phyloP scores from a whole-genome alignment of 2,329 filamentous ascomycete genomes.

The Rutstroemia sp. region DNA sequence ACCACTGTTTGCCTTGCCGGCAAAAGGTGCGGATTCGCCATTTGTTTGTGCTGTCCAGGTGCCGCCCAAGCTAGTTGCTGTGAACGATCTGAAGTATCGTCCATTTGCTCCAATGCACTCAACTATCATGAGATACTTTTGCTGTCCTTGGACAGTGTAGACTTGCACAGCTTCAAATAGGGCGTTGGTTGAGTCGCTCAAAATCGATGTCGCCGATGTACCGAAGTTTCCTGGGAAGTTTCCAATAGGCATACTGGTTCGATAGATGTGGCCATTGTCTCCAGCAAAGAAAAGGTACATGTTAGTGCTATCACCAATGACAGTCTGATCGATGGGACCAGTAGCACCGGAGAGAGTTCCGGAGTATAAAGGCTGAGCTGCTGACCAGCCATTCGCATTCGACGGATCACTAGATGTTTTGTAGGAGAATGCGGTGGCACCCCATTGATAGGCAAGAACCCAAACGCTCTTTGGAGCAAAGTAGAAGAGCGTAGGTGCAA shows the following conservation, averaged over 20 bases:
- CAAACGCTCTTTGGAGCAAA: constrained; percentile 54
- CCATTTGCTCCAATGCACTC: constrained; percentile 51
- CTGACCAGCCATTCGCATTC: too few relatives aligned
- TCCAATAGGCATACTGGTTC: constrained; percentile 52
- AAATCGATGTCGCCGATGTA: too few relatives aligned
- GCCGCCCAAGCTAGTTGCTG: constrained; percentile 47
- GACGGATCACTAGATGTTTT: constrained; percentile 49
- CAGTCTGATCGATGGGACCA: constrained; percentile 49
- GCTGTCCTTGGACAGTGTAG: constrained; percentile 10
- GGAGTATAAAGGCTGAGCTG: too few relatives aligned
- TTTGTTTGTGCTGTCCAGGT: constrained; percentile 51
- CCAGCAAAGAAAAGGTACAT: constrained; percentile 64
- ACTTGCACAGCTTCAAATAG: too few relatives aligned
- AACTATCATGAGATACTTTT: constrained; percentile 60
- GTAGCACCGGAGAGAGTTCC: too few relatives aligned
- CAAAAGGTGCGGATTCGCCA: constrained; percentile 45
- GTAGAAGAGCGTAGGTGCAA: constrained; percentile 57
- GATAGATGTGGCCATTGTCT: constrained; percentile 61
- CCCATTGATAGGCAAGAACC: constrained; percentile 63
- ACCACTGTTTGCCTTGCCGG: too few relatives aligned
- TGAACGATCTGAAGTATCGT: constrained; percentile 62
- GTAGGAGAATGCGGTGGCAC: constrained; percentile 51
- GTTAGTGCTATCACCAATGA: constrained; percentile 52
- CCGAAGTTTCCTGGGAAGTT: constrained; percentile 25
- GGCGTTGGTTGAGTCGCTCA: too few relatives aligned